Base-by-base conservation (phyloP, 2,329 filamentous ascomycete species). In the Sclerotinia trifoliorum region DNA sequence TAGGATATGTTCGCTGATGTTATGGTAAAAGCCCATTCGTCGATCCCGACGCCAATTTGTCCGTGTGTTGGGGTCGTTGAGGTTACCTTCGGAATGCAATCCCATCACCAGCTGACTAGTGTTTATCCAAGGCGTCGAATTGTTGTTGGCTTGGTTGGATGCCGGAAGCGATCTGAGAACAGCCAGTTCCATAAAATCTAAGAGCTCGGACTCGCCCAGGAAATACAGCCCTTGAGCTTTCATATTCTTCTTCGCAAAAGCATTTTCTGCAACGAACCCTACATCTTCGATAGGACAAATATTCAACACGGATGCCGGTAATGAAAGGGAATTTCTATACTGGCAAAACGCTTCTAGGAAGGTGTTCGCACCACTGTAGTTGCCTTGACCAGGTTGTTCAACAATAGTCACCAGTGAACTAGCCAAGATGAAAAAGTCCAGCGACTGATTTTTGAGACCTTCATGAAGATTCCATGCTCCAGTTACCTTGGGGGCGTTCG, bases 401-500 rank as follows among this genome's bases (percentile, higher is more conserved):
- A 77, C 17, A 2, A 78, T 70, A 0, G 76, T 75, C 56, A 70
- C 70, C 35, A 76, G 65, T 0, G 79, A 80, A 1, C 78, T 78
- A 3, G 80, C 68, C 32, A 79, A 65, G 44, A 81, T 69, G 71
- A 81, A 80, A 69, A 81, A 81, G 54, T 80, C 57, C 35, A 56
- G 19, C 79, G 57, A n/a, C 26, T 65, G 24, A 7, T 15, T 65
- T 44, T 7, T 60, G 32, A 58, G 54, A 5, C 11, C 3, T 24
- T 69, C 77, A 74, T 86, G 83, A 64, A 86, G 79, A 74, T 87
- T 86, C 81, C 82, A 84, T 2, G 81, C 82, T 5, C 83, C 84
- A 5, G 81, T 77, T 0, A 85, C 82, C 75, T 87, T 88, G 70
- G 84, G 84, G 17, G 78, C 76, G 0, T 84, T 79, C 0, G 81